Evolutionary conservation across 306 rosid genomes (phyloP).

Genomic region (Cajanus cajan): DNA sequence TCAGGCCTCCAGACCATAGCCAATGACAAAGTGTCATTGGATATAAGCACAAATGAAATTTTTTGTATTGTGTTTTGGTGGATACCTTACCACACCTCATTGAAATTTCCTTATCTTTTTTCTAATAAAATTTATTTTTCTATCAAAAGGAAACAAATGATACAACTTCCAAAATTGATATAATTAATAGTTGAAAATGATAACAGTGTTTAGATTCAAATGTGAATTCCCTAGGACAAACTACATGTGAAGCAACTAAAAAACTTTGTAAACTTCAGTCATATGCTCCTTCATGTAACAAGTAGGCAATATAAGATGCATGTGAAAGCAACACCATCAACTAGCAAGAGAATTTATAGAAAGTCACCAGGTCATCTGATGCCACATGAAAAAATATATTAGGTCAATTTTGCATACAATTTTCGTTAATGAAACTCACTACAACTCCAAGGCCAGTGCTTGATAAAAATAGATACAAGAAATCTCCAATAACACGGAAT

Average conservation of each 20-base stretch:
- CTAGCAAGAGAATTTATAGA: background rate
- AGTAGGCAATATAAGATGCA: background rate
- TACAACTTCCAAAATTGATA: background rate
- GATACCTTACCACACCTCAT: background rate
- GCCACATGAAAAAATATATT: background rate
- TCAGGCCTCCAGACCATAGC: background rate
- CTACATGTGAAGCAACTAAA: background rate
- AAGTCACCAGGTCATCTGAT: background rate
- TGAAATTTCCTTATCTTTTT: background rate
- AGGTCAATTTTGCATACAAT: background rate
- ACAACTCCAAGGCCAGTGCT: conserved; percentile 77
- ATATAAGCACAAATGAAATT: too few relatives aligned
- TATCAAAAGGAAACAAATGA: background rate
- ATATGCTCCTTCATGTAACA: background rate
- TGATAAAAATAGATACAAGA: conserved; percentile 68
- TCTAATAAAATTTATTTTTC: background rate
- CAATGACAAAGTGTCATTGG: background rate
- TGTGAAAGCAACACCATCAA: background rate
- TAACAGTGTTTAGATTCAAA: background rate
- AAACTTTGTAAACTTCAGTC: background rate
- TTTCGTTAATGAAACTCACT: conserved; percentile 46
- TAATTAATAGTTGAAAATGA: background rate
- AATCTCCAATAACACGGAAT: conserved; percentile 56
- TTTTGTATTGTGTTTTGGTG: background rate
- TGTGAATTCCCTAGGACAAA: background rate